Evolutionary conservation across 768 basidiomycete genomes (phyloP).

Genomic region (Leccinellum rugosiceps): DNA sequence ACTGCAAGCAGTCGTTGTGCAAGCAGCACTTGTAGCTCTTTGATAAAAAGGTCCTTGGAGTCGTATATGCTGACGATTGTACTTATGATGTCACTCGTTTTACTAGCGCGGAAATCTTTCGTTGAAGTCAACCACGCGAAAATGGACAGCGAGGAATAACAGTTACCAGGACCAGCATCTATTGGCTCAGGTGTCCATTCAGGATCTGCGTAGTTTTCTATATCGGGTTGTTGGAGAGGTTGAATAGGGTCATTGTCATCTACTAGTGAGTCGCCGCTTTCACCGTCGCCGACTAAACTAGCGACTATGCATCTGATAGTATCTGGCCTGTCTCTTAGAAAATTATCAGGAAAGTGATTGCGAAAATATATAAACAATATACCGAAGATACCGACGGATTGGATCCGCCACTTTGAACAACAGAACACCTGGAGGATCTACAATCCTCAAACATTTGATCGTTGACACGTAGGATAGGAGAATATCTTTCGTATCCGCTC

Average conservation of each 20-base stretch:
- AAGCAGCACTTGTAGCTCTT: slow-evolving; percentile 89
- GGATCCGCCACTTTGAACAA: slow-evolving; percentile 93
- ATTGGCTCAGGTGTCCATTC: slow-evolving; percentile 96
- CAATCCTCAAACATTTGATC: slow-evolving; percentile 83
- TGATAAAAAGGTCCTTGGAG: slow-evolving; percentile 93
- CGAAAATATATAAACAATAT: background rate
- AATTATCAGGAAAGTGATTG: background rate
- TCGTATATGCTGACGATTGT: slow-evolving; percentile 98
- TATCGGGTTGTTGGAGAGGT: slow-evolving; percentile 68
- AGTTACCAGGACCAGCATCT: slow-evolving; percentile 89
- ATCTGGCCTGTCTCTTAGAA: slow-evolving; percentile 73
- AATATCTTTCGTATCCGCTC: slow-evolving; percentile 91
- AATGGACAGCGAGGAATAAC: background rate
- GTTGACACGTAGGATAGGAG: slow-evolving; percentile 87
- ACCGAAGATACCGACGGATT: slow-evolving; percentile 87
- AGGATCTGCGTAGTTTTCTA: slow-evolving; percentile 87
- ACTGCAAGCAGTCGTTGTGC: slow-evolving; percentile 83
- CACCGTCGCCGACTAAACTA: slow-evolving; percentile 83
- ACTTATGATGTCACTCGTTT: slow-evolving; percentile 90
- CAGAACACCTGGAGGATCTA: slow-evolving; percentile 91
- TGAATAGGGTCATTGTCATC: slow-evolving; percentile 83
- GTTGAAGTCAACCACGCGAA: background rate
- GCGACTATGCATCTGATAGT: slow-evolving; percentile 94
- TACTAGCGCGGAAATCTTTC: slow-evolving; percentile 87
- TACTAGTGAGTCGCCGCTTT: slow-evolving; percentile 74